Base-by-base conservation (phyloP, 2,329 filamentous ascomycete genomes). In the Tolypocladium nubicola region DNA sequence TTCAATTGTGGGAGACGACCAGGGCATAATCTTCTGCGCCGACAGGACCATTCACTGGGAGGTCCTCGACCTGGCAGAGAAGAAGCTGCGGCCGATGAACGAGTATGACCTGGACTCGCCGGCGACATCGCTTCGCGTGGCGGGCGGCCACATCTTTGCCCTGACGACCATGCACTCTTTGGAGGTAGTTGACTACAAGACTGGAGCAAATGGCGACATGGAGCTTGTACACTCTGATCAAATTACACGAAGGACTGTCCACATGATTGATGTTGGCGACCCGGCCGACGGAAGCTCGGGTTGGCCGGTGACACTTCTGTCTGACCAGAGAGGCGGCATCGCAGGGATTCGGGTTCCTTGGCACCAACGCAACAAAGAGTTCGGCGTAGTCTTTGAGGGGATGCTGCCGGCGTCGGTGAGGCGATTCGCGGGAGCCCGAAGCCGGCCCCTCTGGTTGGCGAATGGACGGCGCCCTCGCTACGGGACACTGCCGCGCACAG, bases 11-110 rank as follows among this genome's bases (percentile, higher is more conserved):
- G 77, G 80, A 6, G 79, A 81, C 58, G 74, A 77, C 4, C 75
- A 81, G 57, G 74, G 82, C 59, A 68, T 88, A 53, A 77, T 87
- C 61, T 77, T 80, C 70, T 80, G 83, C 66, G 70, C 75, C 60
- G 75, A 85, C 60, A 71, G 67, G 16, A 74, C 66, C 1, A 66
- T 91, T 1, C 75, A 81, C 54, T 85, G 81, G 74, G 77, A 83
- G 43, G 70, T 76, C 21, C 74, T 86, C 3, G 78, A 85, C 56
- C 59, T 73, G 2, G 63, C 61, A 3, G 74, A 81, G 38, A 83
- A 78, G 64, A 81, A 74, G 58, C 72, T 87, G 49, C 77, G 71
- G 56, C 67, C 71, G 6, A 68, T 75, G 57, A 79, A 76, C 47
- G 68, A 71, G 37, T 76, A 78, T 58, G 68, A 75, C 16, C 69